Base-by-base conservation (phyloP, 1,284 basidiomycete species). In the Thelephora terrestris region DNA sequence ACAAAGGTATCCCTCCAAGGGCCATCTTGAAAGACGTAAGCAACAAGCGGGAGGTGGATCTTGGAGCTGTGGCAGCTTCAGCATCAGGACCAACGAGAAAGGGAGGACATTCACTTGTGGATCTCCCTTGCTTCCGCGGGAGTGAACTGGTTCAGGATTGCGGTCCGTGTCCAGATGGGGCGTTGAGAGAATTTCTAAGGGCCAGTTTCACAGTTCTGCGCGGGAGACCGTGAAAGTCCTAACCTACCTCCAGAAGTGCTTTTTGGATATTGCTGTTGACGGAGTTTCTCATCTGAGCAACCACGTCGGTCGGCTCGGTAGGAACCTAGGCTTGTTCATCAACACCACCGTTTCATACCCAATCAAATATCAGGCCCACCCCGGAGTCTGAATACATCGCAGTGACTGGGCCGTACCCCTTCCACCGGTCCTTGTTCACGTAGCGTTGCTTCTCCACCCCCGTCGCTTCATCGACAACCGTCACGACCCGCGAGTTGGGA, bases 1-100 rank as follows among this genome's bases (percentile, higher is more conserved):
- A 98, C 76, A 43, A 95, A 74, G 7, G 87, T 87, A 60, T 98
- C 94, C 46, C 91, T 76, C 85, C 89, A 98, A 2, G 93, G 91
- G 0, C 95, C 95, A 54, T 97, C 94, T 52, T 83, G 79, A 61
- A 98, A 95, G 2, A 89, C 84, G 61, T 94, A 99, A 43, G 83
- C 83, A 6, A 82, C 77, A 4, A 85, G 65, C 12, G 82, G 78
- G 20, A 87, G 71, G 14, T 86, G 67, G 16, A 76, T 64, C 60
- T 90, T 90, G 4, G 85, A 86, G 54, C 86, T 90, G 50, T 7
- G 27, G 16, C 14, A 29, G 2, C 37, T 50, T 40, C 34, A 52
- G 2, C 25, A 37, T 42, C 21, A 34, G 10, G 10, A 9, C 38
- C 45, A 34, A 38, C 7, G 44, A 20, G 35, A 7, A 42, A 16